A percentile compares a stretch with the other conserved stretches of the same genome.
Conservation (phyloP, 1,284 basidiomycete species). For the Xanthoconium separans region DNA sequence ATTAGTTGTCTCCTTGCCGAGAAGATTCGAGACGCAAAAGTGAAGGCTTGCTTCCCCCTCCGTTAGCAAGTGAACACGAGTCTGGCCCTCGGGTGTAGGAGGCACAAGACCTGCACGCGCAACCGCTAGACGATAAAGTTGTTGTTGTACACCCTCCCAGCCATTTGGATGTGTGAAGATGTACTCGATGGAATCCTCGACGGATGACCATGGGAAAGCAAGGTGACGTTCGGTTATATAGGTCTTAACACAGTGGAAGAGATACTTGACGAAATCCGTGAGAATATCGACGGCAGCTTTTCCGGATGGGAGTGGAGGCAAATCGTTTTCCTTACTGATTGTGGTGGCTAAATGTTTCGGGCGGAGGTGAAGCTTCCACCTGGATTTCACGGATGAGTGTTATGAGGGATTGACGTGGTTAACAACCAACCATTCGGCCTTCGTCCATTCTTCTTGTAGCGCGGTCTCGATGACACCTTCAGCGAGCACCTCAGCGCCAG, state of each 20-base stretch:
- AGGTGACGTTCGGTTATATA: neutral
- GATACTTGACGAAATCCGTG: neutral
- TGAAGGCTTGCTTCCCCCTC: neutral
- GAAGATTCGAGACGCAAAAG: neutral
- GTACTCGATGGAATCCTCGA: neutral
- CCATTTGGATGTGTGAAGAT: neutral
- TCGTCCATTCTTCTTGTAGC: neutral
- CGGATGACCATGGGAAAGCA: neutral
- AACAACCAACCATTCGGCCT: neutral
- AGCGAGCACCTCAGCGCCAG: neutral
- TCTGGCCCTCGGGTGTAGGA: neutral
- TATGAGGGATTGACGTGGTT: no score
- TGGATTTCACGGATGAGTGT: neutral
- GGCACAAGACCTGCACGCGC: neutral
- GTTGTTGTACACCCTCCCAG: neutral
- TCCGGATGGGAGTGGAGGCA: neutral
- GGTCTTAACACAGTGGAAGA: neutral
- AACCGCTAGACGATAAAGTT: neutral
- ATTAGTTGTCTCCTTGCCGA: neutral
- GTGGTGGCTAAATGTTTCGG: neutral
- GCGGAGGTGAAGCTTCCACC: slow-evolving; percentile 2
- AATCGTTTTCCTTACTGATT: neutral
- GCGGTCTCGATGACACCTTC: neutral
- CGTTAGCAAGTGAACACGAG: neutral
- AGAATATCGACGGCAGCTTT: neutral